These are phyloP conservation scores for Entomortierella beljakovae DNA, from an alignment of 192 early-diverging fungal species.

Conservation along the genomic window DNA sequence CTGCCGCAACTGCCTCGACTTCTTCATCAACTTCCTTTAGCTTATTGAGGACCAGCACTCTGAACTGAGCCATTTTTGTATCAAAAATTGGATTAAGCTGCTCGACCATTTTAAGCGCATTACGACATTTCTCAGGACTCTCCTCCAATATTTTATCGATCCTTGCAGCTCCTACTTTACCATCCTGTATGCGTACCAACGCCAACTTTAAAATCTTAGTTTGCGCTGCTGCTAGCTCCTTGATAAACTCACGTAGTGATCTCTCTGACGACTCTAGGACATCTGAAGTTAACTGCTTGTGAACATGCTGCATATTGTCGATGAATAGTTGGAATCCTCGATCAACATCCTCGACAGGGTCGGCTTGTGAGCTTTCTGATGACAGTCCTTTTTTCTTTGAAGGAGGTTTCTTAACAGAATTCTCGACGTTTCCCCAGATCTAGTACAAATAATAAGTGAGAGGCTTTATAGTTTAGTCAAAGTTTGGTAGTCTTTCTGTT, in stretches of 20 bases:
- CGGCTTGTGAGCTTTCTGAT: conserved; percentile 5
- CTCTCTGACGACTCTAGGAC: conserved; percentile 48
- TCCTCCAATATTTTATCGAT: conserved; percentile 49
- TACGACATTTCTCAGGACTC: conserved; percentile 45
- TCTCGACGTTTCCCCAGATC: conserved; percentile 44
- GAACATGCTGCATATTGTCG: conserved; percentile 43
- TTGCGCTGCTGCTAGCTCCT: conserved; percentile 48
- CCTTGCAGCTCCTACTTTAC: conserved; percentile 40
- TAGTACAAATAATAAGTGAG: background rate
- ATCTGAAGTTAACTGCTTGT: conserved; percentile 40
- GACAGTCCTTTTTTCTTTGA: conserved; percentile 30
- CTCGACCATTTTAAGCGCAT: conserved; percentile 48
- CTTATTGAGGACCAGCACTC: conserved; percentile 46
- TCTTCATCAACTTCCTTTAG: conserved; percentile 55
- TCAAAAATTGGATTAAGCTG: conserved; percentile 51
- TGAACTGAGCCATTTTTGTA: conserved; percentile 53
- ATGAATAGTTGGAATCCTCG: conserved; percentile 42
- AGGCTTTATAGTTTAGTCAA: background rate
- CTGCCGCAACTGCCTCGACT: conserved; percentile 39
- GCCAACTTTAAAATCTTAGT: conserved; percentile 53
- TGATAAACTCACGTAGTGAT: conserved; percentile 49
- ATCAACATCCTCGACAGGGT: conserved; percentile 40
- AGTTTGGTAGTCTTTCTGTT: background rate
- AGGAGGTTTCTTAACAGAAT: conserved; percentile 27
- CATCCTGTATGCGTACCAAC: conserved; percentile 42